phyloP scores from a whole-genome alignment of 371 early-diverging fungal species.

The Lichtheimia corymbifera region DNA sequence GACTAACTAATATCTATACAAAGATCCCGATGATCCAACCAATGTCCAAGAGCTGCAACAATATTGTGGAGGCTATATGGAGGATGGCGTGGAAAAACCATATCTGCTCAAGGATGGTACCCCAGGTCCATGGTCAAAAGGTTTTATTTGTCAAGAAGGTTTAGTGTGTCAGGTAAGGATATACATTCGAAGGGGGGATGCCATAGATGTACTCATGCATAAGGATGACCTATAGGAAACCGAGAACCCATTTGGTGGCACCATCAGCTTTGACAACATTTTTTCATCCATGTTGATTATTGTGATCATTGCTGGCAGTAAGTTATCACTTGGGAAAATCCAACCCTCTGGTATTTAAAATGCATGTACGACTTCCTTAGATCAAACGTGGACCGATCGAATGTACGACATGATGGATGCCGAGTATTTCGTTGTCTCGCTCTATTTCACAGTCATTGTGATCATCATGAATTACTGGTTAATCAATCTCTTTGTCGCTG shows the following conservation, averaged over 20 bases:
- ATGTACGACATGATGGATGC: conserved; percentile 75
- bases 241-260: conserved; percentile 49
- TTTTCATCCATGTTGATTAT: conserved; percentile 61
- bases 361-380: conserved; percentile 17
- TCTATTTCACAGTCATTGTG: conserved; percentile 65
- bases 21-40: conserved; percentile 37
- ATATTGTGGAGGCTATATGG: conserved; percentile 53
- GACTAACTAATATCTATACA: neutral
- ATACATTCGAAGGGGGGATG: neutral
- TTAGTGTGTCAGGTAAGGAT: conserved; percentile 51
- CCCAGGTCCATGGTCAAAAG: conserved; percentile 48
- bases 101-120: conserved; percentile 26
- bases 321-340: conserved; percentile 1
- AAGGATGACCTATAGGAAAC: conserved; percentile 32
- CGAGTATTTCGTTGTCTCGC: conserved; percentile 54
- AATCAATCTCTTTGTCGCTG: conserved; percentile 72
- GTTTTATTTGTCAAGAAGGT: conserved; percentile 57
- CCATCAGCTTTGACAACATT: conserved; percentile 64
- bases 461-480: conserved; percentile 74
- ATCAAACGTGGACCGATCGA: conserved; percentile 71
- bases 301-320: conserved; percentile 54
- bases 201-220: neutral
- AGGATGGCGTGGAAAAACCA: conserved; percentile 21
- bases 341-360: too few relatives aligned
- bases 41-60: conserved; percentile 34